A percentile compares a stretch with the other conserved stretches of the same genome.
Evolutionary conservation across 345 rosid genomes (phyloP).

Genomic region (Populus nigra): DNA sequence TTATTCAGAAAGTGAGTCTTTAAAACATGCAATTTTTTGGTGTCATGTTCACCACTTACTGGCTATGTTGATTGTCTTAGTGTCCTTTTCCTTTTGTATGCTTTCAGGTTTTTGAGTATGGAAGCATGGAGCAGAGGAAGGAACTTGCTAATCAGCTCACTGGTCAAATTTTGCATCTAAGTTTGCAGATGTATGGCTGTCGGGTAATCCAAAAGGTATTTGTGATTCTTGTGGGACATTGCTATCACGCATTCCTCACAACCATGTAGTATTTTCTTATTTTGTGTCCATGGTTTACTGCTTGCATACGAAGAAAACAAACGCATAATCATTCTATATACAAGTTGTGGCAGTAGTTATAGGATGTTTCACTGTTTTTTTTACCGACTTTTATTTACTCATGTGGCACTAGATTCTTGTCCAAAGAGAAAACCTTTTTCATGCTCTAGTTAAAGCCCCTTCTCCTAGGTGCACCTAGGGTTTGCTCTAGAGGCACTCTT

Average conservation of each 20-base stretch:
- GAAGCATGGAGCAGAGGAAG: slow-evolving; percentile 77
- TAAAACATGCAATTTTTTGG: neutral
- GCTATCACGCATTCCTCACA: neutral
- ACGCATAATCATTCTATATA: neutral
- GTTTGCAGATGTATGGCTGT: slow-evolving; percentile 99
- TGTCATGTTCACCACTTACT: neutral
- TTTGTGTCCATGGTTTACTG: neutral
- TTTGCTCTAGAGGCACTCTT: neutral
- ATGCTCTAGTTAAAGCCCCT: neutral
- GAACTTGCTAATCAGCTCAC: slow-evolving; percentile 85
- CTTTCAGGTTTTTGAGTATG: slow-evolving; percentile 85
- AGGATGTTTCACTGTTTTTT: neutral
- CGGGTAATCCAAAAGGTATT: slow-evolving; percentile 97
- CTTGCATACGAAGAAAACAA: neutral
- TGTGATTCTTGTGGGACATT: neutral
- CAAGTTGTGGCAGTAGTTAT: neutral
- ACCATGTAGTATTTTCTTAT: neutral
- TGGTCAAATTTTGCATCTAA: slow-evolving; percentile 82
- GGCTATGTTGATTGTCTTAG: slow-evolving; percentile 9
- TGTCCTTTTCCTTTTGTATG: neutral
- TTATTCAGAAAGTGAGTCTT: slow-evolving; percentile 79
- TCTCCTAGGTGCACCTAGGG: neutral
- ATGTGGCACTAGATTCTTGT: neutral
- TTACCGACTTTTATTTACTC: neutral
- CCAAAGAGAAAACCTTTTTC: neutral